phyloP scores from a whole-genome alignment of 176 grass and related monocot species.

The Guadua angustifolia region DNA sequence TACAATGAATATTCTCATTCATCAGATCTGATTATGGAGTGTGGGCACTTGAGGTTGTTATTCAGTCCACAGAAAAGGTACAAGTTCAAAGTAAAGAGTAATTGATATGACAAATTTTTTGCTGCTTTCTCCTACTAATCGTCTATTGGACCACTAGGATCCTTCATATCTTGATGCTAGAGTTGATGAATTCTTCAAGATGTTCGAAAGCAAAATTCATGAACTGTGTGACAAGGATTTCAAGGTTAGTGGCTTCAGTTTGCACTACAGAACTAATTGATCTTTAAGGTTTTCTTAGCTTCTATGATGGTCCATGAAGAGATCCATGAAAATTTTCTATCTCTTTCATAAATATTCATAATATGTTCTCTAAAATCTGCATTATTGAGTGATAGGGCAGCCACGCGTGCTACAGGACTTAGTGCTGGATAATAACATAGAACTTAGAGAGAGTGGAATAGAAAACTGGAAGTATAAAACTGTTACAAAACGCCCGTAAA shows the following conservation, averaged over 20 bases:
- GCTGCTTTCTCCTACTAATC: conserved; percentile 35
- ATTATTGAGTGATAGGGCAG: background rate
- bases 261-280: conserved; percentile 9
- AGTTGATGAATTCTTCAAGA: conserved; percentile 80
- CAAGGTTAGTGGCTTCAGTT: conserved; percentile 59
- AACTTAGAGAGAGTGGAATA: background rate
- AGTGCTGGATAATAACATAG: background rate
- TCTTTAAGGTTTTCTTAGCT: background rate
- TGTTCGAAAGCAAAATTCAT: conserved; percentile 76
- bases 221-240: conserved; percentile 84
- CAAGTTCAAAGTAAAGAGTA: conserved; percentile 20
- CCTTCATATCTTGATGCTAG: conserved; percentile 75
- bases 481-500: too few relatives aligned
- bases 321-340: background rate
- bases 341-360: background rate
- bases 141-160: conserved; percentile 56
- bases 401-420: background rate
- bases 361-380: background rate
- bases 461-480: background rate
- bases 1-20: conserved; percentile 13
- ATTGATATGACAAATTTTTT: background rate
- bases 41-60: conserved; percentile 63
- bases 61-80: conserved; percentile 92
- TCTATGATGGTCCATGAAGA: background rate
- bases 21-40: conserved; percentile 72